phyloP scores from a whole-genome alignment of 352 stramenopile species.

The Phytophthora megakarya region DNA sequence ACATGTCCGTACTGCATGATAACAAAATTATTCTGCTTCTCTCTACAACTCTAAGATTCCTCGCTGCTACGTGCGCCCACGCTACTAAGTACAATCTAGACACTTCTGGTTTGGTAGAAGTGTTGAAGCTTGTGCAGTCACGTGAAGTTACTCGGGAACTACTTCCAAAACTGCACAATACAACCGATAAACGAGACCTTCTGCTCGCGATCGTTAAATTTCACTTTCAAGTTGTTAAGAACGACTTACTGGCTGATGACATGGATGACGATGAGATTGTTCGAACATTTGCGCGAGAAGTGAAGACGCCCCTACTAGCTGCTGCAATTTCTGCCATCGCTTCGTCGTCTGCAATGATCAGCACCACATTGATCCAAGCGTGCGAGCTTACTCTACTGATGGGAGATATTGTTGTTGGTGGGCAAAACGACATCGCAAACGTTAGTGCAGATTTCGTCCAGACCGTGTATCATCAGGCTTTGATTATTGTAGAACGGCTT shows the following conservation, averaged over 20 bases:
- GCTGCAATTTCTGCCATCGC: slow-evolving; percentile 17
- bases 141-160: slow-evolving; percentile 10
- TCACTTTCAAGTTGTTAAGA: slow-evolving; percentile 31
- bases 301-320: slow-evolving; percentile 27
- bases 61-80: slow-evolving; percentile 40
- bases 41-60: slow-evolving; percentile 52
- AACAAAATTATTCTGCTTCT: slow-evolving; percentile 28
- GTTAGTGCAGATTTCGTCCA: slow-evolving; percentile 35
- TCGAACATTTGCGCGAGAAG: slow-evolving; percentile 30
- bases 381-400: slow-evolving; percentile 35
- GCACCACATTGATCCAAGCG: slow-evolving; percentile 36
- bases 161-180: slow-evolving; percentile 19
- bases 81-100: slow-evolving; percentile 68
- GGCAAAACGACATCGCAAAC: slow-evolving; percentile 2
- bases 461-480: slow-evolving; percentile 42
- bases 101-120: slow-evolving; percentile 26
- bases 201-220: slow-evolving; percentile 43
- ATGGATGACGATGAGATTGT: slow-evolving; percentile 59
- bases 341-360: slow-evolving; percentile 25
- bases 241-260: slow-evolving; percentile 48
- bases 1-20: not conserved
- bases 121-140: slow-evolving; percentile 42
- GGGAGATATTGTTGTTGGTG: slow-evolving; percentile 32
- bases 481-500: slow-evolving; percentile 49
- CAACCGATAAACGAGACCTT: slow-evolving; percentile 31